Conservation (phyloP, 1,139 yeast genomes). For the Wickerhamomyces sp. region DNA sequence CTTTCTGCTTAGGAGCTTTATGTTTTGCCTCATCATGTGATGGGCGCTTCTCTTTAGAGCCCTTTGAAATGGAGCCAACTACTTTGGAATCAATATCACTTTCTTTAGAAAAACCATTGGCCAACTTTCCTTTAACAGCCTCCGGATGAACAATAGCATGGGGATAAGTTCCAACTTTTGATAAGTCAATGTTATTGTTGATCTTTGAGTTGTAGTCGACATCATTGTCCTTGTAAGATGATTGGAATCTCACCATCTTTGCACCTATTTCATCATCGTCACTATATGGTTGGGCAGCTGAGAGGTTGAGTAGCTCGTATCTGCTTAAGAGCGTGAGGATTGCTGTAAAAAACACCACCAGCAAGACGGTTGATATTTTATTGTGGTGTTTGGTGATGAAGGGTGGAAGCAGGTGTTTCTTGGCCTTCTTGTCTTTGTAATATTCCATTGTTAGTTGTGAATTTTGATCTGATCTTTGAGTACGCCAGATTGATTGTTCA, state of each 20-base stretch:
- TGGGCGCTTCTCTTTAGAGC: background rate
- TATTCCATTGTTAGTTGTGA: too few species aligned
- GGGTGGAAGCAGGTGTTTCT: background rate
- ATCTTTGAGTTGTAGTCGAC: constrained; percentile 7
- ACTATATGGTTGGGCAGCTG: background rate
- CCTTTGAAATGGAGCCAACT: constrained; percentile 12
- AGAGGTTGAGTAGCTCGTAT: background rate
- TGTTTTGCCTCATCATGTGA: background rate
- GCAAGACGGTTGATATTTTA: background rate
- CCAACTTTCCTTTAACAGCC: background rate
- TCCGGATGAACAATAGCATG: background rate
- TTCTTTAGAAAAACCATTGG: constrained; percentile 1
- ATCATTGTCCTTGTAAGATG: constrained; percentile 9
- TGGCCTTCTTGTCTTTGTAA: constrained; percentile 1
- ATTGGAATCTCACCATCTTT: constrained; percentile 1
- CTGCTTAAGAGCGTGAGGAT: background rate
- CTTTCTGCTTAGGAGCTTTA: background rate
- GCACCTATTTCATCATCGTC: constrained; percentile 1
- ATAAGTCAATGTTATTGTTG: constrained; percentile 5
- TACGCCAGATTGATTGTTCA: too few species aligned
- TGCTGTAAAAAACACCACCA: background rate
- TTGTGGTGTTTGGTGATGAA: background rate
- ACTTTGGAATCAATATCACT: constrained; percentile 16
- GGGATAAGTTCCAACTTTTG: constrained; percentile 1
- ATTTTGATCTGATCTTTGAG: too few species aligned